These are phyloP conservation scores for Lolium multiflorum DNA, from an alignment of 176 grass and related monocot genomes.

Conservation along the genomic window DNA sequence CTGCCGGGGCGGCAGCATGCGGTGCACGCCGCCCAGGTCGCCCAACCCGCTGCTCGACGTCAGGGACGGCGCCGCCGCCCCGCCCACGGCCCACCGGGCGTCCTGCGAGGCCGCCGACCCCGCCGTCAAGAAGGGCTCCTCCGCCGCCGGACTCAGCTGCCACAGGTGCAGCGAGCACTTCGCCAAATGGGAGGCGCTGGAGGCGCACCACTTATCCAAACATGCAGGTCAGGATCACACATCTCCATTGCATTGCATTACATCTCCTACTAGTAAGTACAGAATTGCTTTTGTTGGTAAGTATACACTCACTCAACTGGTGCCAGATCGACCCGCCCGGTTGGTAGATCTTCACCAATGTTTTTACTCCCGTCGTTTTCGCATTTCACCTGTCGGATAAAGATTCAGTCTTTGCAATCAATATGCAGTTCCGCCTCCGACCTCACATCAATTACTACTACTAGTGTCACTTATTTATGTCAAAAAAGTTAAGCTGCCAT, in stretches of 20 bases:
- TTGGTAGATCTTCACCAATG: constrained; percentile 24
- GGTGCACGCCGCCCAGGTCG: constrained; percentile 78
- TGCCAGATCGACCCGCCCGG: neutral
- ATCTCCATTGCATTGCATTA: neutral
- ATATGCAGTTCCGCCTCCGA: neutral
- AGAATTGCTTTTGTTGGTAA: constrained; percentile 15
- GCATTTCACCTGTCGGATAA: neutral
- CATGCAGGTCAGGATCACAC: constrained; percentile 67
- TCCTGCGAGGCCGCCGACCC: constrained; percentile 59
- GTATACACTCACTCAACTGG: neutral
- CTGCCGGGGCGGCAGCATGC: constrained; percentile 53
- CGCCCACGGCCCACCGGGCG: constrained; percentile 21
- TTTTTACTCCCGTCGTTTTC: neutral
- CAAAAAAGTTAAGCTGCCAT: neutral
- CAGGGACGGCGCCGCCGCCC: constrained; percentile 36
- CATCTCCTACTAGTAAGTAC: neutral
- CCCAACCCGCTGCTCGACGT: constrained; percentile 60
- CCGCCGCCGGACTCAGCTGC: constrained; percentile 49
- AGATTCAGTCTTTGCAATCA: neutral
- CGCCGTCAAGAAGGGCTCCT: constrained; percentile 32
- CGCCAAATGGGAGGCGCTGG: constrained; percentile 78
- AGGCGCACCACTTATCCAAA: constrained; percentile 88
- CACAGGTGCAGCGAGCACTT: constrained; percentile 80
- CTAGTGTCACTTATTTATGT: neutral
- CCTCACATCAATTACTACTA: constrained; percentile 16